Evolutionary conservation across 441 rosid genomes (phyloP).

Genomic region (Kokia cookei): DNA sequence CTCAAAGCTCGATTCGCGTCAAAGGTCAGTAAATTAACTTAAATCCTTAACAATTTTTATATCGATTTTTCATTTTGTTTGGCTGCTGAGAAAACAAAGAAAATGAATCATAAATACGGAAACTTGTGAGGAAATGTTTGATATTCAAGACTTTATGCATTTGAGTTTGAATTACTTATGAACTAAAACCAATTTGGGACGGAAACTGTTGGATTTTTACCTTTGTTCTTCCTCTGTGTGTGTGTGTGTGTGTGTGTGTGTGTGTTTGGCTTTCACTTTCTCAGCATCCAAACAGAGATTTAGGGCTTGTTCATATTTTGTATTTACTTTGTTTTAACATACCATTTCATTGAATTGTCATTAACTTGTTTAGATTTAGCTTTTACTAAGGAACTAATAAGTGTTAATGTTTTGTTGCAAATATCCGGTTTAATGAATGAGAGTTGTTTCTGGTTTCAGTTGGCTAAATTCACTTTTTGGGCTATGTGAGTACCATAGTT

Average conservation of each 20-base stretch:
- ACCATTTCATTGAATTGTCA: background rate
- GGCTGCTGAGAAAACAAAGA: background rate
- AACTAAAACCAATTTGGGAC: background rate
- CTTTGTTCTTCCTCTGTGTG: background rate
- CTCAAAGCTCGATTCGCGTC: background rate
- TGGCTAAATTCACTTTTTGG: background rate
- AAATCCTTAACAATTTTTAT: background rate
- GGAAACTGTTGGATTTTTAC: background rate
- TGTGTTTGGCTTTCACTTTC: background rate
- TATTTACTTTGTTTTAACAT: background rate
- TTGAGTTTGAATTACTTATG: background rate
- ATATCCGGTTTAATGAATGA: slow-evolving; percentile 8
- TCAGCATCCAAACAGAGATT: background rate
- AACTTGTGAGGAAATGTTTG: background rate
- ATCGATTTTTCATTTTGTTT: background rate
- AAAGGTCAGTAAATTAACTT: background rate
- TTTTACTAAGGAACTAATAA: background rate
- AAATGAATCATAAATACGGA: background rate
- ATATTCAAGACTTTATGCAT: background rate
- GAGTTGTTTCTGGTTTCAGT: slow-evolving; percentile 4
- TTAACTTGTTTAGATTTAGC: background rate
- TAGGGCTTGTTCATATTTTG: background rate
- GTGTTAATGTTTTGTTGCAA: background rate
- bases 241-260: no score
- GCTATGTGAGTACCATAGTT: background rate